Evolutionary conservation across 2,329 filamentous ascomycete genomes (phyloP).

Genomic region (Berkeleyomyces basicola): DNA sequence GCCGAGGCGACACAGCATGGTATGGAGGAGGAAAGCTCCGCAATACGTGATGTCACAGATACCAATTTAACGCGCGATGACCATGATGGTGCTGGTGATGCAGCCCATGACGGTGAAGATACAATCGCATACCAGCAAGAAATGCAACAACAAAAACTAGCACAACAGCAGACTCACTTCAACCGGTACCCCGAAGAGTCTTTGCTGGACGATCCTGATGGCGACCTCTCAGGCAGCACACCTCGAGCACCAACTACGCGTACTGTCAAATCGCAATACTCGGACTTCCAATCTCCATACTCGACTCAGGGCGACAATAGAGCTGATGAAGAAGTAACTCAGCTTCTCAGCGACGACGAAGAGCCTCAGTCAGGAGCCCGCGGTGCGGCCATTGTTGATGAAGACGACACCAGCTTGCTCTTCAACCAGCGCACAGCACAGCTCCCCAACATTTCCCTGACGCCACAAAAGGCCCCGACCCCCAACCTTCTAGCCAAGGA

Average conservation of each 20-base stretch:
- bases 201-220: constrained; percentile 42
- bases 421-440: constrained; percentile 37
- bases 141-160: constrained; percentile 8
- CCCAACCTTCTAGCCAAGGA: constrained; percentile 16
- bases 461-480: constrained; percentile 43
- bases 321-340: constrained; percentile 24
- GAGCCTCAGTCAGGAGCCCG: constrained; percentile 18
- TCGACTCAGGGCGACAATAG: constrained; percentile 54
- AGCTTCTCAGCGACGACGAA: constrained; percentile 22
- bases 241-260: constrained; percentile 37
- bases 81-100: constrained; percentile 28
- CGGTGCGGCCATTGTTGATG: constrained; percentile 20
- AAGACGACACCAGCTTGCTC: constrained; percentile 30
- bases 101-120: constrained; percentile 23
- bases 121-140: constrained; percentile 21
- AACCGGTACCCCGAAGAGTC: constrained; percentile 36
- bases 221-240: constrained; percentile 47
- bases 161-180: not conserved
- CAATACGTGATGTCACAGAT: constrained; percentile 38
- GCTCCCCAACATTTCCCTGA: constrained; percentile 37
- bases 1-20: constrained; percentile 35
- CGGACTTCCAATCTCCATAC: constrained; percentile 56
- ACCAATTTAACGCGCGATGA: constrained; percentile 17
- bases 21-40: constrained; percentile 33
- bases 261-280: constrained; percentile 34